A percentile compares a stretch with the other conserved stretches of the same genome.
phyloP scores from a whole-genome alignment of 176 grass and related monocot genomes.

The Carex cristatella region DNA sequence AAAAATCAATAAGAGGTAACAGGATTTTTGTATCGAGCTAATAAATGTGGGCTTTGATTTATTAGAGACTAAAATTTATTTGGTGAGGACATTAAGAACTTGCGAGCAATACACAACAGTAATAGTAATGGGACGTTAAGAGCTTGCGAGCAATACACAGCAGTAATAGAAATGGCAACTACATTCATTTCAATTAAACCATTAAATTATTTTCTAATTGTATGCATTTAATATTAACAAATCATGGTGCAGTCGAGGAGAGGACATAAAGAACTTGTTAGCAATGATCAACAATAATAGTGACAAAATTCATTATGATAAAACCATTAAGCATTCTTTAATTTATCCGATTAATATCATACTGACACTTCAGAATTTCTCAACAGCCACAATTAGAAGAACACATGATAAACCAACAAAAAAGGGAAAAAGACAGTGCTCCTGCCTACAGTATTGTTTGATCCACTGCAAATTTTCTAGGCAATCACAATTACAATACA shows the following conservation, averaged over 20 bases:
- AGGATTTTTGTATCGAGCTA: background rate
- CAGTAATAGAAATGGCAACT: background rate
- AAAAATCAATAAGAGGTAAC: background rate
- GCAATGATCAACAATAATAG: background rate
- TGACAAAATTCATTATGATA: background rate
- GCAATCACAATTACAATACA: background rate
- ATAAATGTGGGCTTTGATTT: background rate
- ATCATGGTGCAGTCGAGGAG: background rate
- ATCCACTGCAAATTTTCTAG: too few species aligned
- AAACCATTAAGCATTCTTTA: background rate
- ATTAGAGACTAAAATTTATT: background rate
- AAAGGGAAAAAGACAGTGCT: background rate
- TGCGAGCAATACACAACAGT: background rate
- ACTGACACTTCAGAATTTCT: background rate
- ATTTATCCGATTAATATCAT: conserved; percentile 1
- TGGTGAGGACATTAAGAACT: background rate
- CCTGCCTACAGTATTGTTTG: background rate
- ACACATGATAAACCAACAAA: background rate
- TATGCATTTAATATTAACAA: background rate
- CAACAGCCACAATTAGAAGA: background rate
- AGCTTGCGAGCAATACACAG: background rate
- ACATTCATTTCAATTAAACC: background rate
- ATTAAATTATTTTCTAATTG: background rate
- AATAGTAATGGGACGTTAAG: background rate
- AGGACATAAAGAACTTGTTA: background rate